Base-by-base conservation (phyloP, 805 yeast genomes). In the Wickerhamiella parazyma region DNA sequence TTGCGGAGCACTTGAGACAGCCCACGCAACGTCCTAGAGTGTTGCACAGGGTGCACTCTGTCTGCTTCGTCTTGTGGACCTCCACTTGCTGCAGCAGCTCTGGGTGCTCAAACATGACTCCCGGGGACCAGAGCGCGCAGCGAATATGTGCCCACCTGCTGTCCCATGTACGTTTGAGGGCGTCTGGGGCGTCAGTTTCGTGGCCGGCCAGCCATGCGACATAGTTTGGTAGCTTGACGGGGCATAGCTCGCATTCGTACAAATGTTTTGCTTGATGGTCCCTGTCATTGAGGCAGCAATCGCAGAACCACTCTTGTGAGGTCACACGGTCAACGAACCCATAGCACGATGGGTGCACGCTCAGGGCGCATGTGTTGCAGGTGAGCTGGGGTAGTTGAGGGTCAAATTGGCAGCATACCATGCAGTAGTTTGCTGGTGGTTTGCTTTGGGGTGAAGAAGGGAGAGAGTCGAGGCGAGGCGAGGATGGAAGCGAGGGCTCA, bases 71-170 rank as follows among this genome's bases (percentile, higher is more conserved):
- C 63, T 48, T 3, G 0, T 67, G 52, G 2, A 73, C 73, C 19
- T 59, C 51, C 6, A 70, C 59, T 0, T 78, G 78, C 49, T 75
- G 78, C 49, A 76, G 39, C 11, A 60, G 36, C 17, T 55, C 47
- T 1, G 65, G 26, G 48, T 68, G 63, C 0, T 68, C 74, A 54
- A 69, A 73, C 22, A 58, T 60, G 4, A 70, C 56, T n/a, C 64
- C 61, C 4, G 71, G 60, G 22, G 65, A 63, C 55, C 77, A 76
- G 0, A 80, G 40, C 0, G 87, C 78, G 61, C 96, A 86, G 2
- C 73, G 48, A 2, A 79, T 62, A 63, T 86, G 95, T 26, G 77
- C 75, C 95, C 95, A 86, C 45, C 69, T 66, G 1, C 82, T 82
- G 44, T 68, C 72, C 3, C 55, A 51, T 0, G 91, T 75, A n/a